These are phyloP conservation scores for Lecanicillium sp. DNA, from an alignment of 2,329 filamentous ascomycete genomes.

Conservation along the genomic window DNA sequence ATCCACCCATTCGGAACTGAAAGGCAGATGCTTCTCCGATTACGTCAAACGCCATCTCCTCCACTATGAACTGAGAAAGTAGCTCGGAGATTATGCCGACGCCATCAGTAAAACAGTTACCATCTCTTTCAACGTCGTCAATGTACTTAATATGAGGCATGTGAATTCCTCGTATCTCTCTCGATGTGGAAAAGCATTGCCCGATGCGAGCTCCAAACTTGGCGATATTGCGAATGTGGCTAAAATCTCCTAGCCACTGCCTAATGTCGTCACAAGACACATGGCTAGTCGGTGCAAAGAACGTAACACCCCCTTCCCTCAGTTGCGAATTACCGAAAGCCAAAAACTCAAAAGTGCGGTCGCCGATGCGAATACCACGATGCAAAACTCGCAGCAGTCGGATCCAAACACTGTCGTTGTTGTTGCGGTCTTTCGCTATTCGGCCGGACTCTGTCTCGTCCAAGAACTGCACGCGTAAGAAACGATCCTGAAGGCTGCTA, in stretches of 20 bases:
- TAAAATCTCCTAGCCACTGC: constrained; percentile 78
- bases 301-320: constrained; percentile 84
- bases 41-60: constrained; percentile 57
- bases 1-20: constrained; percentile 87
- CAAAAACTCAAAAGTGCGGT: constrained; percentile 77
- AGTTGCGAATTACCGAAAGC: constrained; percentile 96
- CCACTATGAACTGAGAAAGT: constrained; percentile 64
- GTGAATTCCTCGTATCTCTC: constrained; percentile 58
- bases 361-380: constrained; percentile 76
- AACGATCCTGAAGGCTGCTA: constrained; percentile 61
- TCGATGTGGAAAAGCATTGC: constrained; percentile 92
- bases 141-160: constrained; percentile 54
- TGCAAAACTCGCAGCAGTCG: constrained; percentile 63
- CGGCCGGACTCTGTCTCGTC: constrained; percentile 64
- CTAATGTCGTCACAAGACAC: constrained; percentile 71
- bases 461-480: constrained; percentile 81
- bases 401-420: constrained; percentile 64
- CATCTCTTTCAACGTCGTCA: constrained; percentile 61
- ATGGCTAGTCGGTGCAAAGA: constrained; percentile 68
- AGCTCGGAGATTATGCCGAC: constrained; percentile 85
- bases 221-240: constrained; percentile 72
- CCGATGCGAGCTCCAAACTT: constrained; percentile 86
- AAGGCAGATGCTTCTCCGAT: constrained; percentile 66
- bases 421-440: constrained; percentile 43
- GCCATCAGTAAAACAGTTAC: constrained; percentile 78